phyloP scores from a whole-genome alignment of 306 rosid genomes.

The Vigna trinervia region DNA sequence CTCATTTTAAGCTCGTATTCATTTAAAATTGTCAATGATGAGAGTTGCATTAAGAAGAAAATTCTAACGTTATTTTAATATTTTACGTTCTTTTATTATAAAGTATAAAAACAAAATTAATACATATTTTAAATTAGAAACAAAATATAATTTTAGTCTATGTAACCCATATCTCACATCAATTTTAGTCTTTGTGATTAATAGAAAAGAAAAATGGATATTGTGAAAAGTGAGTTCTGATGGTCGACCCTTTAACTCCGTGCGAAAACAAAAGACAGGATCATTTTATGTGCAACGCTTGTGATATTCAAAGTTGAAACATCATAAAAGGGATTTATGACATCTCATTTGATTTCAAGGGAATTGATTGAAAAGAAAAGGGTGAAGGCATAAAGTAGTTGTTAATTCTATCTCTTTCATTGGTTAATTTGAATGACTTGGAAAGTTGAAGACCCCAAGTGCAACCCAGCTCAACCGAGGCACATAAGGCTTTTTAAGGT shows the following conservation, averaged over 20 bases:
- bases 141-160: too few species aligned
- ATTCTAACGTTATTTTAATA: too few species aligned
- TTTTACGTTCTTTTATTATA: too few species aligned
- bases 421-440: slow-evolving; percentile 44
- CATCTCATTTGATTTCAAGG: slow-evolving; percentile 1
- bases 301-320: slow-evolving; percentile 2
- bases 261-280: not conserved
- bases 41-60: too few species aligned
- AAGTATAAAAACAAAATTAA: too few species aligned
- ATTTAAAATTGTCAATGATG: too few species aligned
- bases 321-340: not conserved
- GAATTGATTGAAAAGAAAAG: not conserved
- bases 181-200: not conserved
- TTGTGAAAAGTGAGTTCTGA: not conserved
- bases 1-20: too few species aligned
- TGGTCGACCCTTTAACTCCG: not conserved
- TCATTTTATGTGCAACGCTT: not conserved
- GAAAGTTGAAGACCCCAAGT: slow-evolving; percentile 35
- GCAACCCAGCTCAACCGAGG: slow-evolving; percentile 57
- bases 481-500: slow-evolving; percentile 23
- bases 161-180: too few species aligned
- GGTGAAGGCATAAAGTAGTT: not conserved
- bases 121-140: too few species aligned
- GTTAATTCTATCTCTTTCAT: not conserved
- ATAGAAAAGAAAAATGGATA: not conserved